A percentile compares a stretch with the other conserved stretches of the same genome.
Evolutionary conservation across 2,329 filamentous ascomycete species (phyloP).

Genomic region (Exophiala calicioides): DNA sequence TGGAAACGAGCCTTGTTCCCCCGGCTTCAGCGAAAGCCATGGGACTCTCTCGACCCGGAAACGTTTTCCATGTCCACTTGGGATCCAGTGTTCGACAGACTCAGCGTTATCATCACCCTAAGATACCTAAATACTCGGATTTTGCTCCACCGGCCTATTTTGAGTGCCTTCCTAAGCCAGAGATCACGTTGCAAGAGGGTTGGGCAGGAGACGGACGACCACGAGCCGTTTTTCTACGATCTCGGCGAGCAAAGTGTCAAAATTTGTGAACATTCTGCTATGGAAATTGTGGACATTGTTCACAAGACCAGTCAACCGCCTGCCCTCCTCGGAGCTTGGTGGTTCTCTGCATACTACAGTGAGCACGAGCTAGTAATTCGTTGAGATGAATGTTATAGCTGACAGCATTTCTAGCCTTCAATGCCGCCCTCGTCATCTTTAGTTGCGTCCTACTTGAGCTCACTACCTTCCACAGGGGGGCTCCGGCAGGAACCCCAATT

Average conservation of each 20-base stretch:
- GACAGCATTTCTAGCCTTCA: slow-evolving; percentile 33
- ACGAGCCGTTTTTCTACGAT: slow-evolving; percentile 23
- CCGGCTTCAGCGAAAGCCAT: slow-evolving; percentile 22
- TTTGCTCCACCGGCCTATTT: slow-evolving; percentile 21
- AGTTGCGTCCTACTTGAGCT: slow-evolving; percentile 27
- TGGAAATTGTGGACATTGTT: slow-evolving; percentile 39
- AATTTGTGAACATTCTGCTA: slow-evolving; percentile 36
- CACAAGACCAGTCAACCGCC: slow-evolving; percentile 21
- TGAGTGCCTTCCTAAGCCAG: slow-evolving; percentile 21
- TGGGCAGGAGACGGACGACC: slow-evolving; percentile 5
- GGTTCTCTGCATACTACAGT: slow-evolving; percentile 45
- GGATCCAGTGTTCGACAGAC: slow-evolving; percentile 24
- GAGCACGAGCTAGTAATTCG: slow-evolving; percentile 13
- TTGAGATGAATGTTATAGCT: slow-evolving; percentile 20
- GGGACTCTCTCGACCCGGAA: slow-evolving; percentile 18
- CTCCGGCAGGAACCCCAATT: slow-evolving; percentile 6
- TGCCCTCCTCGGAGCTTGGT: slow-evolving; percentile 43
- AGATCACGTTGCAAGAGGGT: slow-evolving; percentile 7
- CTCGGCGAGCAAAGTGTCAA: slow-evolving; percentile 28
- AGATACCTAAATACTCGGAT: slow-evolving; percentile 25
- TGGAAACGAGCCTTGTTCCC: slow-evolving; percentile 19
- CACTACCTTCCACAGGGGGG: slow-evolving; percentile 12
- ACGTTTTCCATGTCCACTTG: slow-evolving; percentile 13
- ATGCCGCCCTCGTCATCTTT: slow-evolving; percentile 40
- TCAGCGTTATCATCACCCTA: slow-evolving; percentile 25